A percentile compares a stretch with the other conserved stretches of the same genome.
Evolutionary conservation across 2,329 filamentous ascomycete genomes (phyloP).

Genomic region (Pseudocercospora ulei): DNA sequence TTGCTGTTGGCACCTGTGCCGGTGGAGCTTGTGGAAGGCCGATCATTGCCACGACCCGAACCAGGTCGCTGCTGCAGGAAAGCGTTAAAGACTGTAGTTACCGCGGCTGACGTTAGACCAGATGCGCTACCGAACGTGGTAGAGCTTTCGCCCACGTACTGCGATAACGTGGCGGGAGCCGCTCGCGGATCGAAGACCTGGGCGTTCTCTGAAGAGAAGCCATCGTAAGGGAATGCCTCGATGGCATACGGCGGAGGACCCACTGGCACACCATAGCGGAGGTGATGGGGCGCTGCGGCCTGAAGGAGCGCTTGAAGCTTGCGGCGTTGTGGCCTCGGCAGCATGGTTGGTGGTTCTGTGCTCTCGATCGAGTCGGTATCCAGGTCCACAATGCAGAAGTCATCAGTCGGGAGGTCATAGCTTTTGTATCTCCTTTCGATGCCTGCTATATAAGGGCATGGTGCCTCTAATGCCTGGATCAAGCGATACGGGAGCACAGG

Average conservation of each 20-base stretch:
- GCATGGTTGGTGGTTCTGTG: slow-evolving; percentile 61
- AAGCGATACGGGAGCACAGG: slow-evolving; percentile 79
- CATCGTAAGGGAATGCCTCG: slow-evolving; percentile 83
- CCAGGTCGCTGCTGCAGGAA: slow-evolving; percentile 70
- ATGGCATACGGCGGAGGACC: slow-evolving; percentile 87
- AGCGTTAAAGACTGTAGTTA: slow-evolving; percentile 75
- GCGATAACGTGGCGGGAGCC: slow-evolving; percentile 62
- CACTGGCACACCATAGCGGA: slow-evolving; percentile 72
- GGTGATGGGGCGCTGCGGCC: slow-evolving; percentile 78
- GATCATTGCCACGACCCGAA: slow-evolving; percentile 52
- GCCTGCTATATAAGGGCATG: slow-evolving; percentile 93
- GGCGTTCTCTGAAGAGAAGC: slow-evolving; percentile 78
- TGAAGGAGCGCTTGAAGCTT: slow-evolving; percentile 85
- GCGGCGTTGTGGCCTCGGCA: slow-evolving; percentile 79
- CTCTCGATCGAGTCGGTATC: slow-evolving; percentile 86
- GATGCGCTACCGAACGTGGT: slow-evolving; percentile 63
- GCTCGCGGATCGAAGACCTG: slow-evolving; percentile 67
- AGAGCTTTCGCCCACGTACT: slow-evolving; percentile 82
- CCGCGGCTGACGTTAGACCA: slow-evolving; percentile 44
- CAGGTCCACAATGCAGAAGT: slow-evolving; percentile 88
- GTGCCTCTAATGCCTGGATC: slow-evolving; percentile 82
- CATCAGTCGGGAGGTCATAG: slow-evolving; percentile 79
- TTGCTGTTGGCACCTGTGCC: slow-evolving; percentile 33
- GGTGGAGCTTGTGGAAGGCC: slow-evolving; percentile 63
- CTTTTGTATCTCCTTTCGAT: slow-evolving; percentile 86